Evolutionary conservation across 768 basidiomycete species (phyloP), one percentile per base, ranked within the genome.

Genomic region (Pleurotus giganteus): DNA sequence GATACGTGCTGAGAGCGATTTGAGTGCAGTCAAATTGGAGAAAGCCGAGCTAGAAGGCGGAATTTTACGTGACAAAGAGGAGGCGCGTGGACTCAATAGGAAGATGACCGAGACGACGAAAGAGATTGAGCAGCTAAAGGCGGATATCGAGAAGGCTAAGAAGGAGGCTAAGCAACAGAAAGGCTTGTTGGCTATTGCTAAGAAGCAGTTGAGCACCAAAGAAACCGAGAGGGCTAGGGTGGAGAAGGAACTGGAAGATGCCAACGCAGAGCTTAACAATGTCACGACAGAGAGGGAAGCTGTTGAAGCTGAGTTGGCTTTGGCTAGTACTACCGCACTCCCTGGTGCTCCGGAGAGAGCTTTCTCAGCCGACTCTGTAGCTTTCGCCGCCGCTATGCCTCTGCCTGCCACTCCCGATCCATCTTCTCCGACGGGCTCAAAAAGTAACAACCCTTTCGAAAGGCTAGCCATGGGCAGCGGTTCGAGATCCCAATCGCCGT

Each of bases 141-240:
- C 71, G 9, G 86, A 91, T 57, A 74, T 94, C 19, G 97, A 98
- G 69, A 94, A 90, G 73, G 68, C 81, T 36, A 94, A 86, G 75
- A 98, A 91, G 71, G 95, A 98, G 49, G 93, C 91, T 1, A 89
- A 96, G 68, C 93, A 97, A 65, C 95, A 98, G 74, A 98, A 93
- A 68, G 97, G 97, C 8, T 77, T 96, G 59, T 78, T 96, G 21
- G 94, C 94, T 4, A 96, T 98, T 66, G 91, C 92, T 4, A 88
- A 88, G 74, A 98, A 99, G 69, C 97, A 98, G 73, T 74, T 98
- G 24, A 81, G 81, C 23, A 83, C 89, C 4, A 88, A 91, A 58
- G 96, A 98, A 67, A 75, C 79, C 0, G 90, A 91, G 62, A 83
- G 80, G 54, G 81, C 79, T 12, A 89, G 83, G 67, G 76, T 74